A percentile compares a stretch with the other conserved stretches of the same genome.
Conservation (phyloP, 75 land plant genomes). For the Picea sitchensis region DNA sequence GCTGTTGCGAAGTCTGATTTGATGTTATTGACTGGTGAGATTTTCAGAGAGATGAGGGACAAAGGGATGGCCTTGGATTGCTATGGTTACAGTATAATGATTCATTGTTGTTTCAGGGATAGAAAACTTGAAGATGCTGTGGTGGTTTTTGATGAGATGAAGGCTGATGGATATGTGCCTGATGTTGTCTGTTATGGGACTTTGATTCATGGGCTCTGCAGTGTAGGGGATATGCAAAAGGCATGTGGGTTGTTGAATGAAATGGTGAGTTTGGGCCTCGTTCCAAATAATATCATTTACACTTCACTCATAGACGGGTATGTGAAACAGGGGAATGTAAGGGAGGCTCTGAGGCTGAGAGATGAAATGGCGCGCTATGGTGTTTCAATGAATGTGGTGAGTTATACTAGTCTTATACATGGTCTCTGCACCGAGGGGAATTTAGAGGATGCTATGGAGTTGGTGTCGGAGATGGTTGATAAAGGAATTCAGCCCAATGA, state of each 20-base stretch:
- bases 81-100: not conserved
- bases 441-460: slow-evolving; percentile 3
- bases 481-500: slow-evolving; percentile 8
- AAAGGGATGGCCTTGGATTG: not conserved
- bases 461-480: slow-evolving; percentile 11
- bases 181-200: slow-evolving; percentile 12
- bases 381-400: slow-evolving; percentile 11
- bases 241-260: slow-evolving; percentile 9
- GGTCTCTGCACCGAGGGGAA: slow-evolving; percentile 13
- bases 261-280: slow-evolving; percentile 10
- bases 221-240: not conserved
- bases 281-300: slow-evolving; percentile 1
- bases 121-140: not conserved
- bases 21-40: not conserved
- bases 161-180: not conserved
- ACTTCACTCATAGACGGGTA: slow-evolving; percentile 18
- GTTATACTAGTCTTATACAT: slow-evolving; percentile 16
- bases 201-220: slow-evolving; percentile 24
- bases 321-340: slow-evolving; percentile 4
- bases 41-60: not conserved
- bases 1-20: not conserved
- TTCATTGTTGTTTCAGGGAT: not conserved
- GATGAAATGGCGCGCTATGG: slow-evolving; percentile 4
- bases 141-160: slow-evolving; percentile 4
- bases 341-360: slow-evolving; percentile 10